Base-by-base conservation (phyloP, 129 eudicot species). In the Flaveria bidentis region DNA sequence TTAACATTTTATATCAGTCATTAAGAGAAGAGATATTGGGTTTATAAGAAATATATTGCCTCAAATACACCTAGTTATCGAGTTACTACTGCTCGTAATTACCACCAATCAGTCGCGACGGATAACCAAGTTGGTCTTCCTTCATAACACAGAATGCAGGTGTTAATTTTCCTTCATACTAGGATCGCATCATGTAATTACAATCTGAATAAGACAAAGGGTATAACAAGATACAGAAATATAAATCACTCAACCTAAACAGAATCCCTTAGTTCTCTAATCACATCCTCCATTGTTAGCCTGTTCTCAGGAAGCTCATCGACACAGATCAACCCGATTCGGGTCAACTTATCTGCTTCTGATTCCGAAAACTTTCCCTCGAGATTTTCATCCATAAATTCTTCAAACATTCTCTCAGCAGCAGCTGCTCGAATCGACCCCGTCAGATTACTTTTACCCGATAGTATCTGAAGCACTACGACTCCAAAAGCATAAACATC, bases 401-500 rank as follows among this genome's bases (percentile, higher is more conserved):
- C 90, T 4, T 45, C 79, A 12, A 84, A 81, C 41, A 72, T 81
- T 25, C 84, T 25, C 22, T 89, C 79, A 58, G 85, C 86, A 49
- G 97, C 98, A 57, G 92, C 89, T 7, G 68, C 28, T 66, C 87
- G 53, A n/a, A 74, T 87, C 0, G 81, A 63, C 30, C 80, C 55
- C 0, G 91, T 78, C 57, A 90, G 88, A 51, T 76, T 77, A 71
- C 80, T 85, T 71, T 88, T 81, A 20, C 98, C 98, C 1, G 91
- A 90, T 2, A 93, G 85, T 28, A 93, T 76, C 49, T 93, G 98
- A 42, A 93, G 88, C 61, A 93, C 78, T 41, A 90, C 88, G 1
- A 93, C 96, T 41, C 98, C 98, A 66, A 86, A 93, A 22, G 98
- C 96, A 47, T 93, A 93, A 1, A 90, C 97, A 39, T 93, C 98